These are phyloP conservation scores for Helotiales sp. DNA, from an alignment of 2,329 filamentous ascomycete species.

Conservation along the genomic window DNA sequence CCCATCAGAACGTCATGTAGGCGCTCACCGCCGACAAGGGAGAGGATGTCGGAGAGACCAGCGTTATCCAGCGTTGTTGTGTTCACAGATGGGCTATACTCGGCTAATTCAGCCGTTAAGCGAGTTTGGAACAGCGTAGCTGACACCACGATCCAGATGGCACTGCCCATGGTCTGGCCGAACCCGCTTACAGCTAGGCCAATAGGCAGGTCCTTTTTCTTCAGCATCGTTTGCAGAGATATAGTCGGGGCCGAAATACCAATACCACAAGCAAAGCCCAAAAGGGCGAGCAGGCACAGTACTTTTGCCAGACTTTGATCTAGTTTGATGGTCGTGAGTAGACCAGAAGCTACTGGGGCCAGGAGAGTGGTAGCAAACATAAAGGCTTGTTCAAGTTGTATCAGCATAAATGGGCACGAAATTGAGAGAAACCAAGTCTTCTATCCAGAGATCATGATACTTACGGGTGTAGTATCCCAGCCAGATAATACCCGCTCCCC, in stretches of 20 bases:
- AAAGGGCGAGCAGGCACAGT: neutral
- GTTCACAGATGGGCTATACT: neutral
- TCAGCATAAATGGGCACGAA: too few relatives aligned
- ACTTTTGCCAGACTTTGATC: neutral
- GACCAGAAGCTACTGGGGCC: slow-evolving; percentile 28
- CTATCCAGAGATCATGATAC: too few relatives aligned
- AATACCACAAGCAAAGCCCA: neutral
- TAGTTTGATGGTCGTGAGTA: slow-evolving; percentile 1
- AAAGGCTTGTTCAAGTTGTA: too few relatives aligned
- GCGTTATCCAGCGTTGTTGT: neutral
- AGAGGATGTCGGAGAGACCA: neutral
- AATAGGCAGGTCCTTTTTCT: neutral
- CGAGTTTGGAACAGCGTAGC: neutral
- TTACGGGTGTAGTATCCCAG: too few relatives aligned
- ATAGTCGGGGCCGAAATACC: neutral
- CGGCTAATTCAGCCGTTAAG: neutral
- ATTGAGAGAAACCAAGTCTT: slow-evolving; percentile 15
- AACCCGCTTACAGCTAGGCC: neutral
- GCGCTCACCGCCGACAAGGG: neutral
- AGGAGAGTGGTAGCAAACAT: slow-evolving; percentile 14
- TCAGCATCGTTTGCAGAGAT: neutral
- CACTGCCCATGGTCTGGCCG: neutral
- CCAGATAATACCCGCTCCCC: too few relatives aligned
- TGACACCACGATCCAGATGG: neutral
- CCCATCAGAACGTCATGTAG: neutral